A percentile compares a stretch with the other conserved stretches of the same genome.
Evolutionary conservation across 148 eudicot species (phyloP).

Genomic region (Chenopodium quinoa): DNA sequence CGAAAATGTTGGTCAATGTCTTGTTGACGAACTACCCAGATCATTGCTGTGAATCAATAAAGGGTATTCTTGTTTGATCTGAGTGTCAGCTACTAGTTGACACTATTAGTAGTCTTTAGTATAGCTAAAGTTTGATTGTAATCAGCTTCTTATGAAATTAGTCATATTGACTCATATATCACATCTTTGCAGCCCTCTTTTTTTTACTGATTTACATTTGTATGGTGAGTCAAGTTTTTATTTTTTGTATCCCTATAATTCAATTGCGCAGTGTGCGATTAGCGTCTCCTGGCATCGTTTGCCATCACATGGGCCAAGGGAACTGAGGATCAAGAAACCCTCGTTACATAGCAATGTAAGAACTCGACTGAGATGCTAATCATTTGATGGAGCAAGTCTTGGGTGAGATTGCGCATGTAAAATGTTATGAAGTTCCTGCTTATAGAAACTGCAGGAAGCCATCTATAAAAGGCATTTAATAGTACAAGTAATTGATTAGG

Average conservation of each 20-base stretch:
- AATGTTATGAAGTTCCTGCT: too few species aligned
- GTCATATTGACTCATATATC: not conserved
- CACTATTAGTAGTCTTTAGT: constrained; percentile 19
- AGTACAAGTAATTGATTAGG: too few species aligned
- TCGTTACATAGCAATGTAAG: too few species aligned
- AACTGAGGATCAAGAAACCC: too few species aligned
- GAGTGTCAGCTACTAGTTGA: constrained; percentile 43
- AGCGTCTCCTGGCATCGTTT: too few species aligned
- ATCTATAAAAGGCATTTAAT: too few species aligned
- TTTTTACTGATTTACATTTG: not conserved
- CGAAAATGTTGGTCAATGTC: constrained; percentile 40
- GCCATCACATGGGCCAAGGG: too few species aligned
- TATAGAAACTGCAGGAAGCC: too few species aligned
- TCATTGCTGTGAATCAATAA: not conserved
- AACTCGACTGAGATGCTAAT: too few species aligned
- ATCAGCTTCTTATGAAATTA: not conserved
- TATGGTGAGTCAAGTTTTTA: not conserved
- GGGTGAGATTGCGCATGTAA: too few species aligned
- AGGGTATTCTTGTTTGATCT: constrained; percentile 16
- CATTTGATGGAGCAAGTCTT: too few species aligned
- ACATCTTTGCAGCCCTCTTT: not conserved
- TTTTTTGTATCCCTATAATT: not conserved
- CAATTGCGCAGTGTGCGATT: not conserved
- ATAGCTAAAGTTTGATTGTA: not conserved
- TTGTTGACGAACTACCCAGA: constrained; percentile 32